Evolutionary conservation across 805 yeast species (phyloP), one percentile per base, ranked within the genome.

Genomic region (Sugiyamaella smithiae): DNA sequence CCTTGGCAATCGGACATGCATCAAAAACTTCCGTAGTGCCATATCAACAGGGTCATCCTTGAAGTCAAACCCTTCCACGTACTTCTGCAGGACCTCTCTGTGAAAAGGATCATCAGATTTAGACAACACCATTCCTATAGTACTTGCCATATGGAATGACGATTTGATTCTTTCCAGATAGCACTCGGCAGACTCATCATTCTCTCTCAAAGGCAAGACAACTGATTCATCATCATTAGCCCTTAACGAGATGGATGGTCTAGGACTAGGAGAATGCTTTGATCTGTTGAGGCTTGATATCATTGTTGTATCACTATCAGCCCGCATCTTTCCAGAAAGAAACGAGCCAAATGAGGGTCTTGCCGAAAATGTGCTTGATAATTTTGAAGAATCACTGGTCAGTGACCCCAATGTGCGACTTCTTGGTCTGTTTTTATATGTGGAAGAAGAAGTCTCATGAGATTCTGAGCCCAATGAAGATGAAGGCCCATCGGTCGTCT

Each of bases 31-130:
- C 36, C 90, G 67, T 45, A 85, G 63, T 0, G 90, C 73, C 50
- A 85, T 68, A 57, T 85, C 93, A 14, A 85, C 57, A 0, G 93
- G 85, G 52, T 77, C 78, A 22, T 68, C 68, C 2, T 56, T 38
- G 50, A 85, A 81, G 46, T 77, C 70, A 57, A 81, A 81, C 12
- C 63, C 52, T 19, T 51, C 45, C 36, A 67, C 52, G 44, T 67
- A 59, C 32, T 56, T 61, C 38, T 62, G 60, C 46, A 67, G 45
- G 22, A 63, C 64, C 3, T 62, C 57, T 4, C 49, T 52, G 51
- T 59, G 53, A 44, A 67, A 65, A 6, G 43, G 53, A 5, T 50
- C 52, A 22, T 70, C 71, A 4, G 60, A 57, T 24, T 57, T 47
- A 2, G 72, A 53, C 17, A 74, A 54, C 12, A 66, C 46, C 1